Base-by-base conservation (phyloP, 2,329 filamentous ascomycete genomes). In the Ampelomyces quisqualis region DNA sequence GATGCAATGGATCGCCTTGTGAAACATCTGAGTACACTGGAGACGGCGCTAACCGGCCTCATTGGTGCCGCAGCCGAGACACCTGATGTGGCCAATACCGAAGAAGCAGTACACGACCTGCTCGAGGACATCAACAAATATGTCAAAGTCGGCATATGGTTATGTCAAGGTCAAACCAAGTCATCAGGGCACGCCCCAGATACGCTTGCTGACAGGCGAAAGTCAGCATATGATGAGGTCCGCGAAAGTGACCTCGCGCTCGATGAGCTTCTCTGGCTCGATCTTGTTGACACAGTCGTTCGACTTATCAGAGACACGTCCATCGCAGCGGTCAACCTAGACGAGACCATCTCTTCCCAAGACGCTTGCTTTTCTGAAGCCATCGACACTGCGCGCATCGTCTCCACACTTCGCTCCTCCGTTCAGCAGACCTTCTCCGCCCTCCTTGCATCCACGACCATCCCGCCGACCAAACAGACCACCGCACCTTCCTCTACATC, bases 361-460 rank as follows among this genome's bases (percentile, higher is more conserved):
- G 55, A 52, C 8, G 57, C 57, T 14, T 46, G 51, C n/a, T n/a
- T n/a, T n/a, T n/a, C n/a, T n/a, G n/a, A n/a, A n/a, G n/a, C n/a
- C n/a, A 55, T 82, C 21, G 80, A 86, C 46, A 74, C 75, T 2
- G 74, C 80, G 38, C 82, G 79, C 64, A 73, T 93, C 13, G 74
- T 85, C 21, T 73, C 76, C 1, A 77, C 85, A 8, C 76, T 96
- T 17, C 86, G 90, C 2, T 81, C 80, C 2, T 77, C 91, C 17
- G 90, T 97, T 5, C 93, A 98, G 63, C 85, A 90, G 56, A 86
- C 86, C 1, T 97, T 98, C 62, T 95, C 89, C 3, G 85, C 90
- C 0, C 77, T 97, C 11, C 79, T 96, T 17, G 81, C 85, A 1
- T 82, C 86, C 0, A 88, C 88, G 11, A 69, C 67, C 4, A 57